phyloP scores from a whole-genome alignment of 495 filamentous ascomycete species.

The Penicillium subrubescens region DNA sequence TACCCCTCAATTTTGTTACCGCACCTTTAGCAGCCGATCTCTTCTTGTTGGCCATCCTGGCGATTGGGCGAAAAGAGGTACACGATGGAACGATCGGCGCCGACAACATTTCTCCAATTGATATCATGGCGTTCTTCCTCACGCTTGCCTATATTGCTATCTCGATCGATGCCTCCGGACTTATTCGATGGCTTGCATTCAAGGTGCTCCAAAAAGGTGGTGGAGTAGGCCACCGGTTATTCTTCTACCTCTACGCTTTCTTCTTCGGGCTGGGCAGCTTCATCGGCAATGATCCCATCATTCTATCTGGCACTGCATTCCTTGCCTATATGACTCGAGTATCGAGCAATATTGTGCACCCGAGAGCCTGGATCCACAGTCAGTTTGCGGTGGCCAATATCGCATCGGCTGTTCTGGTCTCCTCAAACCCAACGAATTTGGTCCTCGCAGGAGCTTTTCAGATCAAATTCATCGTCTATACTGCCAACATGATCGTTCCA shows the following conservation, averaged over 20 bases:
- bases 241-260: slow-evolving; percentile 69
- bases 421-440: slow-evolving; percentile 71
- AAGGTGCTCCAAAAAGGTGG: slow-evolving; percentile 66
- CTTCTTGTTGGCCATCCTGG: slow-evolving; percentile 63
- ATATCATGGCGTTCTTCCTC: slow-evolving; percentile 70
- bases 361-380: slow-evolving; percentile 67
- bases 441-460: slow-evolving; percentile 69
- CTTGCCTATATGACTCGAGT: slow-evolving; percentile 72
- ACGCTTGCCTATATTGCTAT: slow-evolving; percentile 74
- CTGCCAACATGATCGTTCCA: slow-evolving; percentile 69
- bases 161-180: slow-evolving; percentile 69
- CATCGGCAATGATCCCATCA: slow-evolving; percentile 72
- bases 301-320: slow-evolving; percentile 68
- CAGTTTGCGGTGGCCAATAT: slow-evolving; percentile 71
- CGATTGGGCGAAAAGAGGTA: slow-evolving; percentile 63
- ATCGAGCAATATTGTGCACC: slow-evolving; percentile 66
- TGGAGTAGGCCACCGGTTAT: slow-evolving; percentile 60
- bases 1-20: slow-evolving; percentile 69
- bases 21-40: slow-evolving; percentile 66
- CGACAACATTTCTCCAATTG: slow-evolving; percentile 59
- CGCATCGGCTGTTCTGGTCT: slow-evolving; percentile 67
- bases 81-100: slow-evolving; percentile 63
- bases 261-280: slow-evolving; percentile 66
- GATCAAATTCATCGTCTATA: slow-evolving; percentile 68
- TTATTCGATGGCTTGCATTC: slow-evolving; percentile 66